Percentiles rank a stretch among this genome's conserved stretches.
These are phyloP conservation scores for Metarhizium rileyi DNA, from an alignment of 2,329 filamentous ascomycete species.

Conservation along the genomic window DNA sequence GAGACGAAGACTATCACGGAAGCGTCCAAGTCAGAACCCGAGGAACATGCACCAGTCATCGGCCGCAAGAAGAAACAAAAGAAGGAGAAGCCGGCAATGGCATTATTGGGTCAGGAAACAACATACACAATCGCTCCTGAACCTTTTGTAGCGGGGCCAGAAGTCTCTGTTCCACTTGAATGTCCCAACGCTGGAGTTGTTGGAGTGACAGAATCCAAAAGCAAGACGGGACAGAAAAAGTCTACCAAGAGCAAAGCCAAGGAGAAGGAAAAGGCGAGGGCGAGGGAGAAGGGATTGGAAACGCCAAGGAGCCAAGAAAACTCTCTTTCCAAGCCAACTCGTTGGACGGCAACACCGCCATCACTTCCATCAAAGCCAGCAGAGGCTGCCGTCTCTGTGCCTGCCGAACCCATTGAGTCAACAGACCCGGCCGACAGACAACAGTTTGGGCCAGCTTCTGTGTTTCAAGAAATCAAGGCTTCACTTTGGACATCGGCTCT, in stretches of 20 bases:
- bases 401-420: slow-evolving; percentile 9
- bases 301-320: too few species aligned
- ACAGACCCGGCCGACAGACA: slow-evolving; percentile 19
- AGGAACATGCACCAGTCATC: slow-evolving; percentile 60
- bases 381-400: slow-evolving; percentile 11
- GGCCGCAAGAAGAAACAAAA: slow-evolving; percentile 80
- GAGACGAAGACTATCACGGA: slow-evolving; percentile 47
- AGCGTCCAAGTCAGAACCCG: slow-evolving; percentile 38
- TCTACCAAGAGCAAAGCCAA: slow-evolving; percentile 21
- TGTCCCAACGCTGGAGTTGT: slow-evolving; percentile 4
- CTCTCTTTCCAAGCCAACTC: slow-evolving; percentile 3
- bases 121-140: not conserved
- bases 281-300: slow-evolving; percentile 5
- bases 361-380: slow-evolving; percentile 2
- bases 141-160: not conserved
- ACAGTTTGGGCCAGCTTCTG: slow-evolving; percentile 21
- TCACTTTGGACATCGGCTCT: slow-evolving; percentile 21
- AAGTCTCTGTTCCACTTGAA: not conserved
- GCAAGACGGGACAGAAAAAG: slow-evolving; percentile 22
- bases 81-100: slow-evolving; percentile 49
- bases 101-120: slow-evolving; percentile 8
- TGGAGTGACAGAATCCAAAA: slow-evolving; percentile 15
- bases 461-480: slow-evolving; percentile 26
- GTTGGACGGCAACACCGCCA: slow-evolving; percentile 4
- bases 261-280: slow-evolving; percentile 12